Base-by-base conservation (phyloP, 768 basidiomycete genomes). In the Mycena haematopus region DNA sequence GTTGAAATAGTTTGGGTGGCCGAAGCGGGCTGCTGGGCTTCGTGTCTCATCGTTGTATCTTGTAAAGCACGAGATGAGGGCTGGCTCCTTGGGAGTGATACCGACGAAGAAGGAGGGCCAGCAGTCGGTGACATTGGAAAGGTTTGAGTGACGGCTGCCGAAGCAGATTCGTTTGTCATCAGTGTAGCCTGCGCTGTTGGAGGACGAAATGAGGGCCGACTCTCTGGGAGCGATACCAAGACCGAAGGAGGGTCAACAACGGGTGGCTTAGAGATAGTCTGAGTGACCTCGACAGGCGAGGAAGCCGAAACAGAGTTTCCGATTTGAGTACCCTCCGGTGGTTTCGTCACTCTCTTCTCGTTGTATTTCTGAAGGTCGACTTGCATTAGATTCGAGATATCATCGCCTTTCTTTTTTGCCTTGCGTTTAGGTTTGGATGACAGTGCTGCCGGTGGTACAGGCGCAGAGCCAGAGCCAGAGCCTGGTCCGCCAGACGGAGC, bases 371-470 rank as follows among this genome's bases (percentile, higher is more conserved):
- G 64, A 7, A 77, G 56, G 65, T 79, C 77, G 33, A 65, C 67
- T 38, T 73, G 58, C 22, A 75, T 69, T 27, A 78, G 68, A 10
- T 70, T 63, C 11, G 69, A 57, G 13, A 75, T 52, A 53, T 76
- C 72, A 7, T 69, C 68, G 62, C 72, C 74, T 52, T 68, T 68
- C 61, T 74, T 76, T 63, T 72, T 77, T 56, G 54, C 69, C 63
- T 52, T 58, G 1, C 42, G 35, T 60, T 56, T 60, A 45, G 59
- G 56, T 19, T 65, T 58, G 50, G 45, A 31, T 11, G 40, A n/a
- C 27, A 53, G 36, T 14, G 49, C 22, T 17, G 24, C 17, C 17
- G 47, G 54, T 21, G 49, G 21, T 15, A 22, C n/a, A 17, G 56
- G 51, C 19, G 15, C 36, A 54, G 59, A 29, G 2, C 47, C 52